phyloP scores from a whole-genome alignment of 768 basidiomycete genomes.

The Suillus subluteus region DNA sequence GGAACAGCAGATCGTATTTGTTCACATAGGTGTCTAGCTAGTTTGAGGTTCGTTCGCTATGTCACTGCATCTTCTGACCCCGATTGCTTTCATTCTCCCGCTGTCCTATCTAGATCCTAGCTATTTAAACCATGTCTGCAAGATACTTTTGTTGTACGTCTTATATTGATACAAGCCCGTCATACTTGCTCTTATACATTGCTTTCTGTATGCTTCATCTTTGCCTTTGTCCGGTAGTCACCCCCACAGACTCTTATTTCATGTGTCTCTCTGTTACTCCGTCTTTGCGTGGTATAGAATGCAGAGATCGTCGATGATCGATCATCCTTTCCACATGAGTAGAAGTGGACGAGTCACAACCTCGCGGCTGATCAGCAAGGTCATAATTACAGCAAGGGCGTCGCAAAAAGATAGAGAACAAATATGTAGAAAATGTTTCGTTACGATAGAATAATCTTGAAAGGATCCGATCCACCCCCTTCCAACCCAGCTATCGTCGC shows the following conservation, averaged over 20 bases:
- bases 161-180: too few relatives aligned
- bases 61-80: neutral
- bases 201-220: too few relatives aligned
- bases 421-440: neutral
- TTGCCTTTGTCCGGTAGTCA: too few relatives aligned
- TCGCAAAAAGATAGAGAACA: neutral
- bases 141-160: too few relatives aligned
- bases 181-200: too few relatives aligned
- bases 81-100: neutral
- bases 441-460: constrained; percentile 46
- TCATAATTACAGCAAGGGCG: neutral
- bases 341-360: neutral
- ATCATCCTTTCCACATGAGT: neutral
- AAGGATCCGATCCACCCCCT: constrained; percentile 77
- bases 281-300: neutral
- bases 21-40: constrained; percentile 10
- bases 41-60: neutral
- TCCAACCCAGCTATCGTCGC: constrained; percentile 76
- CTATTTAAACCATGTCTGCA: neutral
- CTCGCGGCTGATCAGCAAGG: neutral
- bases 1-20: constrained; percentile 9
- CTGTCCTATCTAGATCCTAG: neutral
- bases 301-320: neutral
- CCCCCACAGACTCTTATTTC: too few relatives aligned
- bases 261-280: neutral